Evolutionary conservation across 108 stramenopile species (phyloP).

Genomic region (Cyclotella choctawhatcheeana): DNA sequence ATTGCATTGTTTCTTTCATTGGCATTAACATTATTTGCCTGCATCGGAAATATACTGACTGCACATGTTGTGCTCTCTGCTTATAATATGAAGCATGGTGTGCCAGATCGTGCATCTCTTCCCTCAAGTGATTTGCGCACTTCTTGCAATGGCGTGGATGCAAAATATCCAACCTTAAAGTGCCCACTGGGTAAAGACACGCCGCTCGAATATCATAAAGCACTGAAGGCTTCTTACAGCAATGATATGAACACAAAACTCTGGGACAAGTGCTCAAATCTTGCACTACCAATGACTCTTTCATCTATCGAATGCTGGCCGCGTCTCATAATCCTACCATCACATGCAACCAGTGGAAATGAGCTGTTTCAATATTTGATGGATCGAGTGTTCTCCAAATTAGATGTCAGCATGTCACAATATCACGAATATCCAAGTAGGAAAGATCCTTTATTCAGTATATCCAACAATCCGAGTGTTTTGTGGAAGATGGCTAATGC

Average conservation of each 20-base stretch:
- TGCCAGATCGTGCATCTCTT: no score
- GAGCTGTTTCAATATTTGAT: not conserved
- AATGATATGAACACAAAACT: not conserved
- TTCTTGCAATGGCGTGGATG: not conserved
- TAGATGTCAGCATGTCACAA: slow-evolving; percentile 9
- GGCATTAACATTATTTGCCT: not conserved
- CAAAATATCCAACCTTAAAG: not conserved
- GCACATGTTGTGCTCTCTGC: not conserved
- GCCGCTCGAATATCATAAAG: not conserved
- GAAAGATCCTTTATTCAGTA: not conserved
- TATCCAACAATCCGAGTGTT: slow-evolving; percentile 1
- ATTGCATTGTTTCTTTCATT: slow-evolving; percentile 1
- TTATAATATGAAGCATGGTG: not conserved
- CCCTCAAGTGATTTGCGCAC: no score
- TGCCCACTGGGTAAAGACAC: slow-evolving; percentile 12
- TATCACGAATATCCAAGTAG: not conserved
- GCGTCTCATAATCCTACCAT: slow-evolving; percentile 18
- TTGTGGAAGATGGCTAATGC: not conserved
- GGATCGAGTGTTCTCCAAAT: slow-evolving; percentile 1
- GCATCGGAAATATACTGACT: not conserved
- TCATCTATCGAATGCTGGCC: slow-evolving; percentile 17
- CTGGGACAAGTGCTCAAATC: not conserved
- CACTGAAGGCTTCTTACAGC: not conserved
- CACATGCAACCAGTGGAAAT: slow-evolving; percentile 11
- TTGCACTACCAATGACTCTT: not conserved